Evolutionary conservation across 176 grass and related monocot species (phyloP).

Genomic region (Bromus sterilis): DNA sequence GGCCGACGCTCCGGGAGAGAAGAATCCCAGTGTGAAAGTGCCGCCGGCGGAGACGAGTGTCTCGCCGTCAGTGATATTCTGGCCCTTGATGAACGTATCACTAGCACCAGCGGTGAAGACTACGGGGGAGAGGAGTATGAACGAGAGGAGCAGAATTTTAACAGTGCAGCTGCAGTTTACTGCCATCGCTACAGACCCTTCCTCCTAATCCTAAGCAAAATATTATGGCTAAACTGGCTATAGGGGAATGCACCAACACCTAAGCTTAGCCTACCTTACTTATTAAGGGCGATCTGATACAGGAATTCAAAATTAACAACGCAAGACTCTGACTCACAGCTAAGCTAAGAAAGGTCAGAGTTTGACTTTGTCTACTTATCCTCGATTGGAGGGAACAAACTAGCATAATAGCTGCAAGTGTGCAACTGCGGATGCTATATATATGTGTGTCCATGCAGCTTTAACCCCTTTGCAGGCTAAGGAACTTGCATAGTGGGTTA

Average conservation of each 20-base stretch:
- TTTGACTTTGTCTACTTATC: not conserved
- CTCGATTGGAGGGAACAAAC: not conserved
- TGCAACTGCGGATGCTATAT: not conserved
- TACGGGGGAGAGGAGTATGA: not conserved
- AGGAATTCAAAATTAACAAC: not conserved
- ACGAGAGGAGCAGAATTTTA: not conserved
- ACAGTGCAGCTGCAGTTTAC: not conserved
- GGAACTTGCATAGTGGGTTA: not conserved
- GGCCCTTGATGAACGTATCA: not conserved
- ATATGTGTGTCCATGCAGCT: not conserved
- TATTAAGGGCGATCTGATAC: not conserved
- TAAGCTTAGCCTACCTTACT: not conserved
- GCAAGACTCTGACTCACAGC: not conserved
- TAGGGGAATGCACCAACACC: not conserved
- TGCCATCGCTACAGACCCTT: not conserved
- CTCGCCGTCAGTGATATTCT: not conserved
- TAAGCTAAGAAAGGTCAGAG: not conserved
- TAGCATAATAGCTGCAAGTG: not conserved
- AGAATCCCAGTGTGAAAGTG: constrained; percentile 29
- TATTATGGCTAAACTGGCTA: not conserved
- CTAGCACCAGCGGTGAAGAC: not conserved
- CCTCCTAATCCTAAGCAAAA: not conserved
- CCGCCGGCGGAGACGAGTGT: constrained; percentile 19
- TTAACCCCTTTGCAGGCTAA: not conserved
- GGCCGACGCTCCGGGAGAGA: not conserved